Evolutionary conservation across 495 filamentous ascomycete species (phyloP), one percentile per base, ranked within the genome.

Genomic region (Daldinia grandis): DNA sequence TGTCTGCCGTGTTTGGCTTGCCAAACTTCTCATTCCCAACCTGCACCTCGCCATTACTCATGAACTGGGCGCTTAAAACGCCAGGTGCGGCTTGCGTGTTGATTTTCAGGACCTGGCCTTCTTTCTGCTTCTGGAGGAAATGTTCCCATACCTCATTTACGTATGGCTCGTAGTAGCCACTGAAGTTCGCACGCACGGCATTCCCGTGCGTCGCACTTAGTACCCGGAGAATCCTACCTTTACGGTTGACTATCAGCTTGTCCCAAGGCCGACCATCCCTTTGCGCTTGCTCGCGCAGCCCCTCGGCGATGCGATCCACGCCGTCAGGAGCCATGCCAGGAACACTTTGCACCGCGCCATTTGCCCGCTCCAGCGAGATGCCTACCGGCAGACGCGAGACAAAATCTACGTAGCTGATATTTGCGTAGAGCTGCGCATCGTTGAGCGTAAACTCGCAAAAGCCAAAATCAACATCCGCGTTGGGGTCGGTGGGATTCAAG

Each of bases 371-470:
- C 5, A 94, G 80, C 5, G 87, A 82, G 64, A 94, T 79, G 8
- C 88, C 84, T 21, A 93, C 85, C 1, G 92, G 91, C 10, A 93
- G 73, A 56, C 85, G 84, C 19, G 73, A 74, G 37, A 92, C 88
- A 64, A 93, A 93, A 75, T 94, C 92, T 25, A 94, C 92, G 59
- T 91, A 91, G 64, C 82, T 88, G 74, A 93, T 92, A 71, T 94
- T 94, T 44, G 89, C 91, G 75, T 91, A 94, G 7, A 94, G 82
- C 81, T 93, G 89, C 30, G 79, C 78, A 59, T 76, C 76, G 75
- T 92, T 91, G 75, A 87, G 88, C 0, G 92, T 94, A 77, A 93
- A 93, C 76, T 94, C 92, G 80, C 83, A 87, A 76, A 94, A 94
- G 49, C 82, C 84, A 83, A 92, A 94, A 69, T 83, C 80, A 19